Percentiles rank a stretch among this genome's conserved stretches.
Conservation (phyloP, 192 early-diverging fungal species). For the Gonapodya prolifera region DNA sequence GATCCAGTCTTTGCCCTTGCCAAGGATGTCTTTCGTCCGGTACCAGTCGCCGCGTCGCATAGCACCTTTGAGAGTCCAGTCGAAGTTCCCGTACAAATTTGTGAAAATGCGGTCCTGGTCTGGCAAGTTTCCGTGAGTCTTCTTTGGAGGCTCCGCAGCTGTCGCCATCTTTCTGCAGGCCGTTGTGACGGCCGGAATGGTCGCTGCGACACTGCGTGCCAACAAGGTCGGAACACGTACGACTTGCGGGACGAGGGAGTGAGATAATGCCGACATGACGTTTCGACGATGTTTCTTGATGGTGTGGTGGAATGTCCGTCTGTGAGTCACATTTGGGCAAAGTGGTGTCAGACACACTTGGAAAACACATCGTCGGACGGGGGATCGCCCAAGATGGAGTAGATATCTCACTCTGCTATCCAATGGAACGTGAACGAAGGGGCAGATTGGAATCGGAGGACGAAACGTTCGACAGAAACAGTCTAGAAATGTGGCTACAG, state of each 20-base stretch:
- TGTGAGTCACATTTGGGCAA: too few species aligned
- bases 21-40: constrained; percentile 95
- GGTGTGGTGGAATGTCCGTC: too few species aligned
- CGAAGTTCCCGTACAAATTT: constrained; percentile 88
- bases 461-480: too few species aligned
- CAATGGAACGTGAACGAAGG: too few species aligned
- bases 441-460: too few species aligned
- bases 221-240: background rate
- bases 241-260: background rate
- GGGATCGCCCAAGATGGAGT: too few species aligned
- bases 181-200: background rate
- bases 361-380: too few species aligned
- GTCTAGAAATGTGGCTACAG: too few species aligned
- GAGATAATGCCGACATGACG: too few species aligned
- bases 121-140: constrained; percentile 30
- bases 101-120: constrained; percentile 98
- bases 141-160: background rate
- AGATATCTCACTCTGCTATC: too few species aligned
- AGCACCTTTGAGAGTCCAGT: constrained; percentile 78
- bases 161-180: background rate
- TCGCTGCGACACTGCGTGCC: background rate
- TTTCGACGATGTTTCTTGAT: too few species aligned
- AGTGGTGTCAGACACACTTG: too few species aligned
- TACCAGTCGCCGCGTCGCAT: constrained; percentile 96
- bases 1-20: constrained; percentile 96